Conservation (phyloP, 495 filamentous ascomycete genomes). For the Trichocladium uniseriatum region DNA sequence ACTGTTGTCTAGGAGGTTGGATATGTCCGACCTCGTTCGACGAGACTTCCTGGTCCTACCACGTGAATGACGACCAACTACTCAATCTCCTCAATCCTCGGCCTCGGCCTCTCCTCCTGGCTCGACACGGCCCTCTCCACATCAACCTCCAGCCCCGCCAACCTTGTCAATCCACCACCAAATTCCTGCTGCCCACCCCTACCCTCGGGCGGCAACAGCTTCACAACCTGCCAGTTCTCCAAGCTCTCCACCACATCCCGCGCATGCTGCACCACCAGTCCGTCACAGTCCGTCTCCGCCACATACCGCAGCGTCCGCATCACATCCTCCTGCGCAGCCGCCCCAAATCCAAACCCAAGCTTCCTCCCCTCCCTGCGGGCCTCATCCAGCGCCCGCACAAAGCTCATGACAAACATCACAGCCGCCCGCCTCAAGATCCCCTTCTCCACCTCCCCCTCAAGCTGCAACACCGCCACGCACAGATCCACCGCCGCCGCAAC, state of each 20-base stretch:
- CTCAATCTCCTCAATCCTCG: conserved; percentile 41
- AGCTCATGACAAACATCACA: conserved; percentile 55
- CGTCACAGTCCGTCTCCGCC: conserved; percentile 58
- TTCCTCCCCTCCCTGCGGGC: conserved; percentile 43
- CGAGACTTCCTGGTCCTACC: too few species aligned
- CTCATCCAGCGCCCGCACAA: conserved; percentile 55
- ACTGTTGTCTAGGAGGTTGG: too few species aligned
- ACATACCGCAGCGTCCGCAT: conserved; percentile 57
- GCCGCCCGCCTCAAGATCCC: conserved; percentile 69
- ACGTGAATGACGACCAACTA: conserved; percentile 7
- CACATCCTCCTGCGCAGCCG: conserved; percentile 52
- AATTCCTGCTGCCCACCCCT: conserved; percentile 5
- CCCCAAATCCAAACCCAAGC: conserved; percentile 53
- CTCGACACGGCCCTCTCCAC: conserved; percentile 15
- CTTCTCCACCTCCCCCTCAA: conserved; percentile 54
- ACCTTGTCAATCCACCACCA: conserved; percentile 20
- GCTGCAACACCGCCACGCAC: conserved; percentile 52
- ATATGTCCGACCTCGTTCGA: too few species aligned
- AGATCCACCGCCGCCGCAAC: conserved; percentile 56
- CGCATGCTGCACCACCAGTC: conserved; percentile 63
- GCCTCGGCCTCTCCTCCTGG: conserved; percentile 21
- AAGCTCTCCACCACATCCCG: conserved; percentile 61
- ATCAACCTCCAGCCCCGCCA: conserved; percentile 39
- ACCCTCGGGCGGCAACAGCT: conserved; percentile 28
- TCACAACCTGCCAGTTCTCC: conserved; percentile 56